phyloP scores from a whole-genome alignment of 352 stramenopile species.

The Achlya hypogyna region DNA sequence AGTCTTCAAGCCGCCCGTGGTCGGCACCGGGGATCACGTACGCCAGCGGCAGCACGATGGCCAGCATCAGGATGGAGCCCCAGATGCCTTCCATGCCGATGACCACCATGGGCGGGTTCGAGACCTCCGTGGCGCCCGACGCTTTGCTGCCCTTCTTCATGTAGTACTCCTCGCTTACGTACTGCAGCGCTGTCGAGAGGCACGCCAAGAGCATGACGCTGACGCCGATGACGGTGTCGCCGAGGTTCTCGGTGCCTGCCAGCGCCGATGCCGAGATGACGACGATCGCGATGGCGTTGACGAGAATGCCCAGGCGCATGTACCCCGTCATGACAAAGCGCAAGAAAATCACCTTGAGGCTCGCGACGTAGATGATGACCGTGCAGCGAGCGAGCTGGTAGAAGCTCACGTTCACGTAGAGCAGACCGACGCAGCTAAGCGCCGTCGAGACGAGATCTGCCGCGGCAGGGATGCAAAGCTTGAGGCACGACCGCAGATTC shows the following conservation, averaged over 20 bases:
- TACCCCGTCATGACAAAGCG: slow-evolving; percentile 43
- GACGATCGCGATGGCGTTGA: slow-evolving; percentile 70
- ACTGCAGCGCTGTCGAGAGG: slow-evolving; percentile 65
- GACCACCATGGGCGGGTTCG: slow-evolving; percentile 56
- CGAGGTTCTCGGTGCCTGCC: slow-evolving; percentile 15
- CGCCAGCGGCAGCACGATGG: slow-evolving; percentile 61
- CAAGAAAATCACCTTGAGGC: slow-evolving; percentile 75
- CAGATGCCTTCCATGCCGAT: slow-evolving; percentile 85
- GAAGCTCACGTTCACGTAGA: slow-evolving; percentile 43
- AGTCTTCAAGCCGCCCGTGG: slow-evolving; percentile 48
- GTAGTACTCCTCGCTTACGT: slow-evolving; percentile 85
- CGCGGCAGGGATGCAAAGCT: slow-evolving; percentile 51
- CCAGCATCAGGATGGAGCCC: slow-evolving; percentile 64
- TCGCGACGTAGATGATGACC: slow-evolving; percentile 79
- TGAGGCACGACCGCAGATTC: slow-evolving; percentile 21
- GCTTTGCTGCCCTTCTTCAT: slow-evolving; percentile 33
- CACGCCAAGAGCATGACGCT: slow-evolving; percentile 61
- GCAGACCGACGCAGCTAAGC: slow-evolving; percentile 65
- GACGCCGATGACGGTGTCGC: slow-evolving; percentile 46
- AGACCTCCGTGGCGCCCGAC: slow-evolving; percentile 25
- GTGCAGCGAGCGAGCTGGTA: slow-evolving; percentile 70
- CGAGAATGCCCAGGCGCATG: slow-evolving; percentile 76
- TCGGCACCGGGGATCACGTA: slow-evolving; percentile 58
- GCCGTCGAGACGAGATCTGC: slow-evolving; percentile 64
- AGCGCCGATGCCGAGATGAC: slow-evolving; percentile 48